phyloP scores from a whole-genome alignment of 768 basidiomycete species.

The Gymnopilus junonius region DNA sequence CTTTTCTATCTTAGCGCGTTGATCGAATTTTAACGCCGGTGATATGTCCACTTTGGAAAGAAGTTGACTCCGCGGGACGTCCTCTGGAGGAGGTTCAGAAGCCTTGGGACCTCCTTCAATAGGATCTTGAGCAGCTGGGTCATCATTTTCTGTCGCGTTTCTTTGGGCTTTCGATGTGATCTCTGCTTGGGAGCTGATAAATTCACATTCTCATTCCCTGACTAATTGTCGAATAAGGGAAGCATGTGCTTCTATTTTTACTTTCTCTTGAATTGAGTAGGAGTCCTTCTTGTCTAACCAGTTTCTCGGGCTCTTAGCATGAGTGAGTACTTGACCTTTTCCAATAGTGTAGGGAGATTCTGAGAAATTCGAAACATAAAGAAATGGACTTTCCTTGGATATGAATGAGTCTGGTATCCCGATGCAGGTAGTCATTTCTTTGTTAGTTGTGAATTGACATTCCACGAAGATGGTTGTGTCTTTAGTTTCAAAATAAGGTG shows the following conservation, averaged over 20 bases:
- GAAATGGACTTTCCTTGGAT: background rate
- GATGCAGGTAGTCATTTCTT: slow-evolving; percentile 8
- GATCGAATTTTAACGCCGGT: background rate
- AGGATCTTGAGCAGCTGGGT: slow-evolving; percentile 18
- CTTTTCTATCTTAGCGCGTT: background rate
- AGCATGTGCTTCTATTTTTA: background rate
- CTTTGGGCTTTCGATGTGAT: slow-evolving; percentile 1
- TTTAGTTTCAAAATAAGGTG: background rate
- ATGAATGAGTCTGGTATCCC: slow-evolving; percentile 22
- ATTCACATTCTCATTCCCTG: background rate
- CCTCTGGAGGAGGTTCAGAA: slow-evolving; percentile 23
- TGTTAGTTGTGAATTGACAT: slow-evolving; percentile 1
- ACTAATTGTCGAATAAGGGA: background rate
- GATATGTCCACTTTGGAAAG: slow-evolving; percentile 12
- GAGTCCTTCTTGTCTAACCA: slow-evolving; percentile 17
- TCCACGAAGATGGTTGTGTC: slow-evolving; percentile 15
- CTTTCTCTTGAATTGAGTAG: background rate
- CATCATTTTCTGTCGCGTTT: slow-evolving; percentile 5
- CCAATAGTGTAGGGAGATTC: slow-evolving; percentile 9
- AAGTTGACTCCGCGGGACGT: background rate
- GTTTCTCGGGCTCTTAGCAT: slow-evolving; percentile 6
- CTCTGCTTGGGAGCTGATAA: background rate
- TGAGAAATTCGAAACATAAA: slow-evolving; percentile 14
- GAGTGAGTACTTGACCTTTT: slow-evolving; percentile 19
- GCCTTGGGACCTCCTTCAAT: slow-evolving; percentile 36